Percentiles rank a stretch among this genome's conserved stretches.
Conservation (phyloP, 2,329 filamentous ascomycete genomes). For the Bipolaris zeicola region DNA sequence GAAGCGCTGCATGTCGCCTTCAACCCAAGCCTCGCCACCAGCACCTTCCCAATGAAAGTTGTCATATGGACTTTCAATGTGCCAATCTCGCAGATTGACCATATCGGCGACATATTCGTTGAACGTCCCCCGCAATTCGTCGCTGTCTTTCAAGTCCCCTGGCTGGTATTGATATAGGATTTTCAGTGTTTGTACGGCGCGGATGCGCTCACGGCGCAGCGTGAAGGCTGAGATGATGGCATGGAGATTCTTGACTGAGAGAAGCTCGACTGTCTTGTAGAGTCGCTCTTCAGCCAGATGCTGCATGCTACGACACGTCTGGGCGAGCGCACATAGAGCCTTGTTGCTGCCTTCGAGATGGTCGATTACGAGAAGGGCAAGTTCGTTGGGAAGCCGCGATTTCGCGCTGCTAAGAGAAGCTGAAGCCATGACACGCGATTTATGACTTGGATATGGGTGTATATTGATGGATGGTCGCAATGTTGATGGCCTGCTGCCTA, state of each 20-base stretch:
- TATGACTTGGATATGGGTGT: background rate
- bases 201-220: constrained; percentile 31
- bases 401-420: constrained; percentile 20
- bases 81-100: constrained; percentile 39
- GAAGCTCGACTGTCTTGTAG: constrained; percentile 39
- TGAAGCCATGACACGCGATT: constrained; percentile 19
- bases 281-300: constrained; percentile 40
- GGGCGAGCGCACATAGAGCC: constrained; percentile 36
- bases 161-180: constrained; percentile 39
- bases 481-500: background rate
- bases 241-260: constrained; percentile 32
- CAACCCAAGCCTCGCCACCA: constrained; percentile 39
- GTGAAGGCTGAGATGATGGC: constrained; percentile 36
- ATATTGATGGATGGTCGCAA: background rate
- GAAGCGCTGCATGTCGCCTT: constrained; percentile 43
- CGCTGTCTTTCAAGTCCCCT: constrained; percentile 24
- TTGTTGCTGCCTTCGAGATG: constrained; percentile 32
- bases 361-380: constrained; percentile 36
- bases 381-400: constrained; percentile 34
- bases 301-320: constrained; percentile 38
- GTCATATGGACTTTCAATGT: constrained; percentile 45
- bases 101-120: constrained; percentile 39
- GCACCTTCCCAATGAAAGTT: constrained; percentile 39
- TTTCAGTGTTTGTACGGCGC: constrained; percentile 39
- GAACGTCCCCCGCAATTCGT: constrained; percentile 32